Evolutionary conservation across 306 rosid genomes (phyloP).

Genomic region (Fragaria vesca): DNA sequence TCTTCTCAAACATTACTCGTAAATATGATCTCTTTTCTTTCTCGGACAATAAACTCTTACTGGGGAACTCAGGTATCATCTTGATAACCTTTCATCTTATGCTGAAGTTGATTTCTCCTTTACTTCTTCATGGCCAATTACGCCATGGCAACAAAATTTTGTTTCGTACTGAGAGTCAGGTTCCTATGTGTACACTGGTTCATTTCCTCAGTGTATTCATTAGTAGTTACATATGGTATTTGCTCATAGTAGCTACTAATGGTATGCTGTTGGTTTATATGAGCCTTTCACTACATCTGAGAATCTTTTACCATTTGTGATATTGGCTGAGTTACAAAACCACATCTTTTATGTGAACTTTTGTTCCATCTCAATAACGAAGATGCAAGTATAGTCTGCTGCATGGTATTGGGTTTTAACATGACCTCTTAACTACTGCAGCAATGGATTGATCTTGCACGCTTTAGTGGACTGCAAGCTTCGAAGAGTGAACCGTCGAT

Average conservation of each 20-base stretch:
- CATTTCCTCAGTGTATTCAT: conserved; percentile 7
- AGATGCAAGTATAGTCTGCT: conserved; percentile 9
- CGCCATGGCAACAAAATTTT: background rate
- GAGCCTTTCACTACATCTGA: background rate
- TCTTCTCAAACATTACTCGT: conserved; percentile 68
- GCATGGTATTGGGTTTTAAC: background rate
- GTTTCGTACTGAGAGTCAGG: background rate
- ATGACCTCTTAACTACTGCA: conserved; percentile 42
- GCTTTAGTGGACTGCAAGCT: conserved; percentile 72
- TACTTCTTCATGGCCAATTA: background rate
- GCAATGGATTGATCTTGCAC: conserved; percentile 98
- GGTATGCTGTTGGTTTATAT: background rate
- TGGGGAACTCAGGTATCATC: conserved; percentile 90
- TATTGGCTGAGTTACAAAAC: background rate
- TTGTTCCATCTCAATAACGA: background rate
- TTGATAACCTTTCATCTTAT: conserved; percentile 1
- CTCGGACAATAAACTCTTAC: conserved; percentile 81
- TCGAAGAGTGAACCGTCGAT: conserved; percentile 47
- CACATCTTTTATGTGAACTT: conserved; percentile 1
- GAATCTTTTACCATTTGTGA: background rate
- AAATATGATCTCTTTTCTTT: conserved; percentile 77
- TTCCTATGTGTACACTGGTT: background rate
- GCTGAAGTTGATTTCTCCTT: background rate
- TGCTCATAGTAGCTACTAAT: background rate
- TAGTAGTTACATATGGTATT: background rate